Conservation (phyloP, 31 red algal species). For the Asparagopsis taxiformis region DNA sequence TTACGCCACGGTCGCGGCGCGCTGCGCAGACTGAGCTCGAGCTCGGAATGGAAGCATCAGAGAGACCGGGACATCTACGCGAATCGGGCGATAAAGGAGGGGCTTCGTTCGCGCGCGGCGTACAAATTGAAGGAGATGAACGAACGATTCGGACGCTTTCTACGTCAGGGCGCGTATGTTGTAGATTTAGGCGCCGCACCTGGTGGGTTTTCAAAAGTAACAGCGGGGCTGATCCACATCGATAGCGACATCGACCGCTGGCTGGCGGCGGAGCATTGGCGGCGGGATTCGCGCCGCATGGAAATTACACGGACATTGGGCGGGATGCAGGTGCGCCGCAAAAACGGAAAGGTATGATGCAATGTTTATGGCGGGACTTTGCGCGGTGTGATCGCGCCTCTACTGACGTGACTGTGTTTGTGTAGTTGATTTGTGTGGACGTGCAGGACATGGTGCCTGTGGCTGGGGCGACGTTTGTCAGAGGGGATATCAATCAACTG, state of each 20-base stretch:
- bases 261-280: not conserved
- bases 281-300: not conserved
- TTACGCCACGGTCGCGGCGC: too few species aligned
- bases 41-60: slow-evolving; percentile 55
- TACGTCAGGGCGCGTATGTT: slow-evolving; percentile 56
- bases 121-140: slow-evolving; percentile 82
- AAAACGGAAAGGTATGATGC: slow-evolving; percentile 40
- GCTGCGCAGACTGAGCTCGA: too few species aligned
- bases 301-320: slow-evolving; percentile 2
- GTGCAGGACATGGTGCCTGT: slow-evolving; percentile 57
- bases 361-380: too few species aligned
- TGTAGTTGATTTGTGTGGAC: slow-evolving; percentile 76
- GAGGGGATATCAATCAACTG: slow-evolving; percentile 32
- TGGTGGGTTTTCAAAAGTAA: slow-evolving; percentile 68
- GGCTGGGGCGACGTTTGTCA: slow-evolving; percentile 58
- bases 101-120: slow-evolving; percentile 72
- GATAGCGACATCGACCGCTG: slow-evolving; percentile 23
- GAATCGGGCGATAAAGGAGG: slow-evolving; percentile 37
- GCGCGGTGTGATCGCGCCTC: too few species aligned
- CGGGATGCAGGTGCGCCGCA: slow-evolving; percentile 7
- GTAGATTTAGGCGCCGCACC: slow-evolving; percentile 86
- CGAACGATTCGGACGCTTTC: slow-evolving; percentile 34
- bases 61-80: slow-evolving; percentile 55
- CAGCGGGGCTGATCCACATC: slow-evolving; percentile 34
- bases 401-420: not conserved